Evolutionary conservation across 306 rosid species (phyloP).

Genomic region (Mimosa pudica): DNA sequence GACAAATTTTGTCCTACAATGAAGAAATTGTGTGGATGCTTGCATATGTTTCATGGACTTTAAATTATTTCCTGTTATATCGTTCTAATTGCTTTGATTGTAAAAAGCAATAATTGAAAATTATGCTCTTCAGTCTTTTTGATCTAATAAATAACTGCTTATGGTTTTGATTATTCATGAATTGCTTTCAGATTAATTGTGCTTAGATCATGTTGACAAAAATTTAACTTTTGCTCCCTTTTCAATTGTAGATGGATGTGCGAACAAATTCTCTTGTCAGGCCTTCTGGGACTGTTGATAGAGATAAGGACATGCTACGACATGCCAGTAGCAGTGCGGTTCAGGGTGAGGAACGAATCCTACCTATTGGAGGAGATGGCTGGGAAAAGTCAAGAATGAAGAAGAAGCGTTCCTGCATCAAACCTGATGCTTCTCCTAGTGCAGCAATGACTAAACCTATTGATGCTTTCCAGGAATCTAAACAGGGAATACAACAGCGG

Average conservation of each 20-base stretch:
- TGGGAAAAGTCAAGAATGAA: constrained; percentile 98
- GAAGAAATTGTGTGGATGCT: too few relatives aligned
- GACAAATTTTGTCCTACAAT: too few relatives aligned
- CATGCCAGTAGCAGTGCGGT: constrained; percentile 64
- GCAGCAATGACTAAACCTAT: constrained; percentile 60
- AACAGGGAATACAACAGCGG: constrained; percentile 88
- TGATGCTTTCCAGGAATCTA: constrained; percentile 77
- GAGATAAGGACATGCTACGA: constrained; percentile 85
- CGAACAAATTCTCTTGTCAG: constrained; percentile 75
- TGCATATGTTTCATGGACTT: constrained; percentile 26
- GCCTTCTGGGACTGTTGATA: constrained; percentile 76
- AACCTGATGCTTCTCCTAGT: constrained; percentile 84
- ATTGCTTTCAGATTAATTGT: constrained; percentile 31
- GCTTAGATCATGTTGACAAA: constrained; percentile 25
- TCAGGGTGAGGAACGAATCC: constrained; percentile 81
- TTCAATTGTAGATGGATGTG: constrained; percentile 70
- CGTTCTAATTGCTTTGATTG: constrained; percentile 19
- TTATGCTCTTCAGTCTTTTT: constrained; percentile 8
- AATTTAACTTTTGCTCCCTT: constrained; percentile 43
- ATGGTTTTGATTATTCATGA: constrained; percentile 33
- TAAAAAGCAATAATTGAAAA: constrained; percentile 17
- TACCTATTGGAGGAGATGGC: constrained; percentile 83
- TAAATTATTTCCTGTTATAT: constrained; percentile 19
- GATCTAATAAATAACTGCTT: constrained; percentile 23
- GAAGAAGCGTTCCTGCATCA: constrained; percentile 92